phyloP scores from a whole-genome alignment of 176 grass and related monocot species.

The Elaeis guineensis region DNA sequence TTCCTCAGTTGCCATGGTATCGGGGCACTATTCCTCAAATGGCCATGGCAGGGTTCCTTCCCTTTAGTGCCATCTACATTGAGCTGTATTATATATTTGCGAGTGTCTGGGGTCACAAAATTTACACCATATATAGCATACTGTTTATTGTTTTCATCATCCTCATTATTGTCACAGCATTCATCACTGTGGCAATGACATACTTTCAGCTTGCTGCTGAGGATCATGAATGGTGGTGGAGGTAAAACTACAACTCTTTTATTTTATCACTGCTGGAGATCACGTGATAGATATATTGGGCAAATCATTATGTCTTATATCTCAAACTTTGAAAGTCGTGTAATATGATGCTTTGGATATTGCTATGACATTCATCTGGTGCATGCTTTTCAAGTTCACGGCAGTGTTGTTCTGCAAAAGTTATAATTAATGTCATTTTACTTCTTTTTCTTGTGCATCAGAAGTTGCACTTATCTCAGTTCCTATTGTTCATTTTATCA shows the following conservation, averaged over 20 bases:
- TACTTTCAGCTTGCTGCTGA: conserved; percentile 96
- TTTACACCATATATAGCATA: conserved; percentile 97
- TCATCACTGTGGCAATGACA: conserved; percentile 82
- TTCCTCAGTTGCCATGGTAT: conserved; percentile 86
- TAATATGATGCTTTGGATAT: too few species aligned
- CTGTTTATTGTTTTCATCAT: conserved; percentile 97
- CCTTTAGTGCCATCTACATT: conserved; percentile 93
- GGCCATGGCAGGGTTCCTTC: conserved; percentile 92
- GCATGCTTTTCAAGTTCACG: too few species aligned
- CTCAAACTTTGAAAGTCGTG: too few species aligned
- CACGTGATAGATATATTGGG: too few species aligned
- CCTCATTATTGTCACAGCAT: conserved; percentile 87
- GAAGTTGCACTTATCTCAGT: too few species aligned
- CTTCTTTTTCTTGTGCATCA: too few species aligned
- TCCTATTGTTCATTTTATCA: too few species aligned
- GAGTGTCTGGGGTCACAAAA: conserved; percentile 95
- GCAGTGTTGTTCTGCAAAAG: too few species aligned
- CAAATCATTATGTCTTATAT: too few species aligned
- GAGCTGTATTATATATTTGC: conserved; percentile 97
- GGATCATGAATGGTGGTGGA: conserved; percentile 99
- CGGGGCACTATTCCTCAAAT: conserved; percentile 80
- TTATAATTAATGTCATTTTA: too few species aligned
- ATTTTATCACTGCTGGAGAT: too few species aligned
- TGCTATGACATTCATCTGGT: too few species aligned
- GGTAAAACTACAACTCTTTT: conserved; percentile 38